Base-by-base conservation (phyloP, 2,329 filamentous ascomycete species). In the Rhynchosporium agropyri region DNA sequence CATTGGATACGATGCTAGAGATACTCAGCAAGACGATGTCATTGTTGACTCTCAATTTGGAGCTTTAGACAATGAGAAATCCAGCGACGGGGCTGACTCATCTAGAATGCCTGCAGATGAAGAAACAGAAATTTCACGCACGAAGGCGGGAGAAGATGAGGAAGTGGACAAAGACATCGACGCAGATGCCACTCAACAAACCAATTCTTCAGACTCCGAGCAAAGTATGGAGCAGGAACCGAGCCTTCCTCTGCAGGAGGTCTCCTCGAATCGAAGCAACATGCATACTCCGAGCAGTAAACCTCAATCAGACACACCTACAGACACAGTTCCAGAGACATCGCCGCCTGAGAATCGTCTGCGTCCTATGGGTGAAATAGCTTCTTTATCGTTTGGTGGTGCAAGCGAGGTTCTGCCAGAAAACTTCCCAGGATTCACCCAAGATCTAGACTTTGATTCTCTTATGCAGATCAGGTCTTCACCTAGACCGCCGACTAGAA, bases 301-400 rank as follows among this genome's bases (percentile, higher is more conserved):
- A 53, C 15, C 61, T 5, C 49, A 40, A 12, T 65, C 63, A 1
- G 63, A 69, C n/a, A 20, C 43, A 46, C 50, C 45, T 5, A 31
- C 53, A 20, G 65, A 68, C 8, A 70, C 64, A 7, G 58, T 75
- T 10, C 73, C 70, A n/a, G 73, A 74, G 54, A 74, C 73, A 3
- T 74, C 72, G 51, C 73, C 73, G n/a, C 49, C 63, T 5, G 62
- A 62, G 26, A 57, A 63, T 26, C 60, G 60, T n/a, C 45, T 70
- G 20, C 63, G 68, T 4, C 67, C 69, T 2, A 70, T 74, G 64
- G 63, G 64, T 8, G 70, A 74, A 20, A 69, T 74, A 33, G 70
- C 69, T 29, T 63, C 61, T 28, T 50, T 73, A 4, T 73, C 71
- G 3, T 70, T 70, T 48, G 50, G 54, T 3, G 57, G 51, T 3